These are phyloP conservation scores for Tympanopsis confertula DNA, from an alignment of 2,329 filamentous ascomycete genomes.

Conservation along the genomic window DNA sequence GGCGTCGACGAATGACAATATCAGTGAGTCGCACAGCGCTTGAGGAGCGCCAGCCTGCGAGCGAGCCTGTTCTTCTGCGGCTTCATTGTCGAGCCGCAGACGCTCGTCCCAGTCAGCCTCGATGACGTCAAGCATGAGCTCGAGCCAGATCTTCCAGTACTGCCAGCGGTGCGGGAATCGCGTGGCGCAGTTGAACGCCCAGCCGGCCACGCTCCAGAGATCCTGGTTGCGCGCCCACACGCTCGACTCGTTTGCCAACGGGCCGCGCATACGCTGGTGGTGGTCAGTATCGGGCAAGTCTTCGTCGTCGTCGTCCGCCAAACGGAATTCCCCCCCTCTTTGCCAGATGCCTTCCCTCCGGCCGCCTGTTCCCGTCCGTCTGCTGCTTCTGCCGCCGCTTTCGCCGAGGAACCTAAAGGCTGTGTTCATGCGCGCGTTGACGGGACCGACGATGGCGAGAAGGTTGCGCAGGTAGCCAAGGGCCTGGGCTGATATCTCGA, in stretches of 20 bases:
- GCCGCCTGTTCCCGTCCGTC: slow-evolving; percentile 21
- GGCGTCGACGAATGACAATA: slow-evolving; percentile 46
- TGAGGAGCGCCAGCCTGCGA: slow-evolving; percentile 12
- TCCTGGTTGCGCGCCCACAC: slow-evolving; percentile 70
- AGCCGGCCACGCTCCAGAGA: slow-evolving; percentile 81
- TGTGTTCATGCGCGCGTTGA: slow-evolving; percentile 56
- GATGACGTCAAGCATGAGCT: slow-evolving; percentile 67
- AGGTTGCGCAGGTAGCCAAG: slow-evolving; percentile 61
- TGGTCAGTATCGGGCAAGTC: slow-evolving; percentile 31
- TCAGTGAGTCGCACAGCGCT: slow-evolving; percentile 39
- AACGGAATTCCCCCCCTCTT: too few species aligned
- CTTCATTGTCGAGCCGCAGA: slow-evolving; percentile 30
- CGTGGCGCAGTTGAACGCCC: slow-evolving; percentile 85
- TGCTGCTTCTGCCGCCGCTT: slow-evolving; percentile 13
- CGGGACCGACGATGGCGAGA: slow-evolving; percentile 51
- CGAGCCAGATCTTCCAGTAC: slow-evolving; percentile 71
- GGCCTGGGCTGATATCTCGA: slow-evolving; percentile 53
- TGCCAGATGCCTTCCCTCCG: too few species aligned
- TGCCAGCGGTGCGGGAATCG: slow-evolving; percentile 64
- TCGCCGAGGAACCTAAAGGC: slow-evolving; percentile 57
- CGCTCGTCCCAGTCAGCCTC: slow-evolving; percentile 59
- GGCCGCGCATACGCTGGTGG: slow-evolving; percentile 39
- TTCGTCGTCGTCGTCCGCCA: slow-evolving; percentile 24
- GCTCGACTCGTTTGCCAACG: slow-evolving; percentile 51
- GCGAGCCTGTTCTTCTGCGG: slow-evolving; percentile 9